Evolutionary conservation across 2,329 filamentous ascomycete species (phyloP), one percentile per base, ranked within the genome.

Genomic region (Raffaelea albimanens): DNA sequence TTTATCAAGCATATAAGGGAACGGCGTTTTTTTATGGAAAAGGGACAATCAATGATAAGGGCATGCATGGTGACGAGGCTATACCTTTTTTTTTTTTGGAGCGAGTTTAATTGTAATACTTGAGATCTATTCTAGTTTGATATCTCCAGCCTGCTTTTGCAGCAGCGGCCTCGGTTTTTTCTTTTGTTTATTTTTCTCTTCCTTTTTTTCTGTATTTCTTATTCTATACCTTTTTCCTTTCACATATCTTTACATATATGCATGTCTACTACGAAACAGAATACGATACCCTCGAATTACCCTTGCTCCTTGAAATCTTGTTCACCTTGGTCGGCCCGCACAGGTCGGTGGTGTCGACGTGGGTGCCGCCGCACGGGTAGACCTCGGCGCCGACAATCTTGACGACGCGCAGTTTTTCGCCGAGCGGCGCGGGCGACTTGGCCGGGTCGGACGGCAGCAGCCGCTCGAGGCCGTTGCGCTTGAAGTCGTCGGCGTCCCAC

Each of bases 291-390:
- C 77, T 72, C 46, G 75, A 83, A 10, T 67, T 70, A 3, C 83
- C 82, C 61, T 83, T 85, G 46, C 68, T 71, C 61, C 82, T 71
- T 52, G 72, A 72, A 47, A 88, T 82, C 66, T 83, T 85, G 67
- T 72, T 82, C 4, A 87, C 80, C 3, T 66, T 75, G 5, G 79
- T 78, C 58, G 73, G 72, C 1, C 82, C 79, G 56, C 75, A 80
- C 50, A 72, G 55, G 49, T 73, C 69, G 19, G 80, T 83, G 18
- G 65, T 72, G 25, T 73, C 67, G 3, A 87, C 83, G 67, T 88
- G 85, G 22, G 84, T 88, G 0, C 84, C 84, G 8, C 84, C 85
- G 61, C 85, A 88, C 1, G 84, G 83, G 66, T 88, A 87, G 22
- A 74, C 74, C 55, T 83, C 85, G 0, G 76, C 74, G 0, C 82